Evolutionary conservation across 345 rosid species (phyloP), one percentile per base, ranked within the genome.

Genomic region (Pelargonium nanum): DNA sequence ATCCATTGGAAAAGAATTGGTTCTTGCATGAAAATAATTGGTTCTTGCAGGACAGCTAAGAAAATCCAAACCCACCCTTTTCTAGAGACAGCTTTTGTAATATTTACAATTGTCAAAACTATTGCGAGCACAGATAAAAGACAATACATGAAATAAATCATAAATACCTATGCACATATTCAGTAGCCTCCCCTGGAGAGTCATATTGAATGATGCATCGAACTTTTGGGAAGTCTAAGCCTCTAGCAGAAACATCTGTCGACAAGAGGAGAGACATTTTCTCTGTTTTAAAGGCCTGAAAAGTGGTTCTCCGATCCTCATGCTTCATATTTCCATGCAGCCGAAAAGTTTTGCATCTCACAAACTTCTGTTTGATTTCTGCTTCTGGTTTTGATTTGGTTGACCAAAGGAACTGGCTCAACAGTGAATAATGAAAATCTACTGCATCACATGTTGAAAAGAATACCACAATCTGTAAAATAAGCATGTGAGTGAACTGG

Each of bases 361-460:
- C 75, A 69, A 93, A 87, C 65, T 28, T 63, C 72, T 81, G 70
- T 65, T 72, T 76, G 9, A 24, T 34, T 75, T 73, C 82, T 61
- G 61, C 72, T 26, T 75, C 77, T 62, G 79, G 53, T 66, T 82
- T 78, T 12, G 81, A 72, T 45, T 67, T 63, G 25, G 84, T 77
- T 65, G 89, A 81, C 86, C 83, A 82, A 68, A 64, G 78, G 79
- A 89, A 87, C 62, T 77, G 82, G 72, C 74, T 83, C 57, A 92
- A 64, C 74, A 92, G 80, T 24, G 78, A 77, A 77, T 80, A 77
- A 73, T 93, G 99, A 78, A 87, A 93, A 81, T 93, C 97, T 56
- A 93, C 99, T n/a, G 96, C 91, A 79, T 78, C 97, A 70, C 97
- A 89, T 60, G 99, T 93, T 22, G 99, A 93, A 69, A 93, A 93